Conservation (phyloP, 495 filamentous ascomycete genomes). For the Melanomma pulvis-pyrius region DNA sequence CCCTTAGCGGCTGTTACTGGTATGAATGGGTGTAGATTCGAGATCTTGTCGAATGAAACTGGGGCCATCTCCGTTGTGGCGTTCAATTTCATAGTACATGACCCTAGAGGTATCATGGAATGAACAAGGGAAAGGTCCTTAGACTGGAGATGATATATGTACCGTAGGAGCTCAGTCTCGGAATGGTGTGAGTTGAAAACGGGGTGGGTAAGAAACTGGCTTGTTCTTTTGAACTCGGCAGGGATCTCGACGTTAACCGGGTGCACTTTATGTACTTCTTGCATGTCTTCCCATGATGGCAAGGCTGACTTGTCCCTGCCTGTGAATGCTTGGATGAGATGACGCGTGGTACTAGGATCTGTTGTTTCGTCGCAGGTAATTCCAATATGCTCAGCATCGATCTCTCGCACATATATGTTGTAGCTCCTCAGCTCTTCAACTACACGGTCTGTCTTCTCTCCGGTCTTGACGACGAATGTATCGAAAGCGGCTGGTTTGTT, state of each 20-base stretch:
- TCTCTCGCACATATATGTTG: slow-evolving; percentile 65
- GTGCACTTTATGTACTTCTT: not conserved
- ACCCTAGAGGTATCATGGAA: slow-evolving; percentile 99
- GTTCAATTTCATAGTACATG: slow-evolving; percentile 99
- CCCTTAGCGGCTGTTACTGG: slow-evolving; percentile 65
- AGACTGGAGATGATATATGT: slow-evolving; percentile 92
- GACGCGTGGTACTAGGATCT: slow-evolving; percentile 60
- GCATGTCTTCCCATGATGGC: not conserved
- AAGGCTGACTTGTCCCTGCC: not conserved
- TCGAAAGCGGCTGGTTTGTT: slow-evolving; percentile 70
- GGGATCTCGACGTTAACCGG: slow-evolving; percentile 50
- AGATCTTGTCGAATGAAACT: slow-evolving; percentile 81
- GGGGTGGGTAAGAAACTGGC: slow-evolving; percentile 81
- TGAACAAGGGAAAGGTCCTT: slow-evolving; percentile 94
- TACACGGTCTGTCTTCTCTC: slow-evolving; percentile 54
- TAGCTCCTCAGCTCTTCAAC: slow-evolving; percentile 53
- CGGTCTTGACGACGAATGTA: slow-evolving; percentile 67
- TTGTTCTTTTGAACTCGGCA: slow-evolving; percentile 67
- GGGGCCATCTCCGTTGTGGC: slow-evolving; percentile 93
- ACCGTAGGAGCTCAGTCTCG: slow-evolving; percentile 92
- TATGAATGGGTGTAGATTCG: slow-evolving; percentile 83
- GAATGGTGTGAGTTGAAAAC: slow-evolving; percentile 98
- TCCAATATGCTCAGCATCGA: slow-evolving; percentile 63
- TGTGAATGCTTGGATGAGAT: slow-evolving; percentile 59
- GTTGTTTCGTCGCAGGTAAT: slow-evolving; percentile 78